Percentiles rank a stretch among this genome's conserved stretches.
Evolutionary conservation across 805 yeast species (phyloP).

Genomic region (Yamadazyma scolyti): DNA sequence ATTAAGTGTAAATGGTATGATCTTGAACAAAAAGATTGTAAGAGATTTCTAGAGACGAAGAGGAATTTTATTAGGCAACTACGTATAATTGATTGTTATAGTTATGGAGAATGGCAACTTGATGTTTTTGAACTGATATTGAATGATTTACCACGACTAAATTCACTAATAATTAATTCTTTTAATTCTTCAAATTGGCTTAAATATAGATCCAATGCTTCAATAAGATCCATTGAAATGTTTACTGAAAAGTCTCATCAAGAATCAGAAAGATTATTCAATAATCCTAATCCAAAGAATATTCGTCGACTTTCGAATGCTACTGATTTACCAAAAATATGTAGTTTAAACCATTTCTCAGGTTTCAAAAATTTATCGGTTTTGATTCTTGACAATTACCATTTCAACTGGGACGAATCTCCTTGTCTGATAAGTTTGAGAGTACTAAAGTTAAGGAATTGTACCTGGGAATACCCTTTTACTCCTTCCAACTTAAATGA

Average conservation of each 20-base stretch:
- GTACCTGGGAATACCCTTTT: constrained; percentile 60
- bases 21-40: constrained; percentile 5
- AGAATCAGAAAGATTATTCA: constrained; percentile 11
- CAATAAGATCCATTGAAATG: constrained; percentile 20
- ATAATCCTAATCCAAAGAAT: constrained; percentile 16
- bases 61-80: constrained; percentile 17
- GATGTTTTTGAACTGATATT: constrained; percentile 22
- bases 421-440: not conserved
- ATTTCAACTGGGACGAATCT: constrained; percentile 36
- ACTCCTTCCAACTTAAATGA: constrained; percentile 33
- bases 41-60: constrained; percentile 9
- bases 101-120: constrained; percentile 35
- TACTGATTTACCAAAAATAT: constrained; percentile 22
- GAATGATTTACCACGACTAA: constrained; percentile 18
- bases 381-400: constrained; percentile 37
- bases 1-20: constrained; percentile 16
- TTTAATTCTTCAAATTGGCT: constrained; percentile 40
- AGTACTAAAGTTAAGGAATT: constrained; percentile 32
- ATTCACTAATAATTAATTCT: constrained; percentile 24
- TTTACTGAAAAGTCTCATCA: constrained; percentile 20
- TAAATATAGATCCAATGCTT: constrained; percentile 25
- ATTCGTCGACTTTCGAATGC: constrained; percentile 9
- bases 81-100: constrained; percentile 25
- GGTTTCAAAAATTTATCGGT: constrained; percentile 29
- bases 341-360: constrained; percentile 42